These are phyloP conservation scores for Rhynchosporium graminicola DNA, from an alignment of 2,329 filamentous ascomycete species.

Conservation along the genomic window DNA sequence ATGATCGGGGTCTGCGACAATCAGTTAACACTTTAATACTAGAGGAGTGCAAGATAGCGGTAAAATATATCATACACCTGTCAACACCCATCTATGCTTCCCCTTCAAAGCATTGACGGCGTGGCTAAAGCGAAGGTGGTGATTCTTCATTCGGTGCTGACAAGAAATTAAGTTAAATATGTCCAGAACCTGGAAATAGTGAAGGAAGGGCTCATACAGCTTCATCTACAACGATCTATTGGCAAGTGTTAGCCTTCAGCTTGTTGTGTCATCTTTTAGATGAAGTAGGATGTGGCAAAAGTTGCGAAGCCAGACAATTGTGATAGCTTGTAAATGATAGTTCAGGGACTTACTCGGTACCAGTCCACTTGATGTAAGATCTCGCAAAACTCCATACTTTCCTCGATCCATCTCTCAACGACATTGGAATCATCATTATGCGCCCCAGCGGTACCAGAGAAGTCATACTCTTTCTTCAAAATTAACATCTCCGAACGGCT, in stretches of 20 bases:
- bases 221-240: slow-evolving; percentile 53
- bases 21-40: background rate
- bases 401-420: background rate
- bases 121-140: slow-evolving; percentile 40
- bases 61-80: slow-evolving; percentile 20
- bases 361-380: slow-evolving; percentile 44
- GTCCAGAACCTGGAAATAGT: background rate
- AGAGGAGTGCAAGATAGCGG: background rate
- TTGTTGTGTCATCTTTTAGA: background rate
- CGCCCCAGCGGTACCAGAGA: background rate
- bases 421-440: background rate
- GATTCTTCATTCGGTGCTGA: slow-evolving; percentile 53
- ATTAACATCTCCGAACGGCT: background rate
- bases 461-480: background rate
- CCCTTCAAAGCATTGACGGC: slow-evolving; percentile 42
- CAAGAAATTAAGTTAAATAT: background rate
- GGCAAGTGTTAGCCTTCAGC: background rate
- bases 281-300: background rate
- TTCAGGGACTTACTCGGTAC: slow-evolving; percentile 41
- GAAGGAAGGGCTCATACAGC: slow-evolving; percentile 34
- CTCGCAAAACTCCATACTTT: background rate
- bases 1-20: slow-evolving; percentile 22
- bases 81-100: slow-evolving; percentile 25
- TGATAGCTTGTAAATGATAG: background rate
- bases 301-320: background rate